Evolutionary conservation across 108 stramenopile genomes (phyloP), one percentile per base, ranked within the genome.

Genomic region (Nitzschia palea): DNA sequence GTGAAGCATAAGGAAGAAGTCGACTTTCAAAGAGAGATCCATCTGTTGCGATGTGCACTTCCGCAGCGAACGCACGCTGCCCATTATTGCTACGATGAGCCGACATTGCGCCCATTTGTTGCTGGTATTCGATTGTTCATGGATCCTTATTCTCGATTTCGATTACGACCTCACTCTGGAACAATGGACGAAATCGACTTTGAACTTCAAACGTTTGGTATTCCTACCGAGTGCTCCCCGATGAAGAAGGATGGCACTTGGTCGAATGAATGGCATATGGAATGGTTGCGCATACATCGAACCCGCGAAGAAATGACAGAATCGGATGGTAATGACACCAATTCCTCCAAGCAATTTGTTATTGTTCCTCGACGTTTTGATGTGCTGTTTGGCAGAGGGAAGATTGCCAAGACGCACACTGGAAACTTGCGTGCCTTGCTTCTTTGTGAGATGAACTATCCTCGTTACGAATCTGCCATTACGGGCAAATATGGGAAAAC

Each of bases 201-300:
- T 52, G 20, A 65, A 42, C 57, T 73, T 3, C 62, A 73, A 33
- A 73, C 72, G 20, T 73, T 52, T 51, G 72, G 72, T 17, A 73
- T 73, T 28, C 72, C 63, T 1, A 40, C 52, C 12, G 47, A 65
- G 10, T 28, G 6, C 26, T 33, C 14, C 4, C 30, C 32, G 0
- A 26, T 73, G 14, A 28, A 56, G 33, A 32, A 32, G 44, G 55
- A 73, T 58, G 64, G 57, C 9, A 26, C 26, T 10, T 35, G 64
- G 12, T 33, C 42, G 23, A 27, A 42, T 9, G 48, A 43, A 1
- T 58, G 47, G 45, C 62, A 65, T 31, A 26, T 40, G 20, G 45
- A 73, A 31, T 73, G 63, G 63, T 30, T 73, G 4, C 2, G 0
- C 2, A 0, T 55, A 10, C 30, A 42, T 12, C 28, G 27, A 44